Evolutionary conservation across 805 yeast genomes (phyloP).

Genomic region (Yamadazyma sp.): DNA sequence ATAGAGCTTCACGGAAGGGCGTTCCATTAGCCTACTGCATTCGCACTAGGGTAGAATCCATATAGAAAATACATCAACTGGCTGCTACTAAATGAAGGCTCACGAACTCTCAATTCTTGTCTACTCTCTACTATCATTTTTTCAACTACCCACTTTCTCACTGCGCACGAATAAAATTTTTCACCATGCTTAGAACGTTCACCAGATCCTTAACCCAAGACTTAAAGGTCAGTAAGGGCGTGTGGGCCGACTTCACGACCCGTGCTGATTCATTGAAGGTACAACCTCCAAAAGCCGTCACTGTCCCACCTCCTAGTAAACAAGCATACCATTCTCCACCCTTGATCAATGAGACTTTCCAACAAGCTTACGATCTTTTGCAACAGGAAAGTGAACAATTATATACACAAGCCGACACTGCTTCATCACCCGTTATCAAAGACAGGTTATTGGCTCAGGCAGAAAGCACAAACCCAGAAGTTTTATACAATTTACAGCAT

Average conservation of each 20-base stretch:
- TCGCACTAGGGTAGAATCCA: too few relatives aligned
- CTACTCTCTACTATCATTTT: too few relatives aligned
- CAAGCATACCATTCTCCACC: conserved; percentile 59
- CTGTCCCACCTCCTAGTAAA: conserved; percentile 42
- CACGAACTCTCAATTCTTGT: neutral
- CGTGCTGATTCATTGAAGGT: conserved; percentile 29
- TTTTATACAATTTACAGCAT: conserved; percentile 61
- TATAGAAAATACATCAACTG: too few relatives aligned
- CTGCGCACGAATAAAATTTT: too few relatives aligned
- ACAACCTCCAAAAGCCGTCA: conserved; percentile 41
- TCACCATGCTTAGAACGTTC: conserved; percentile 14
- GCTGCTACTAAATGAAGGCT: neutral
- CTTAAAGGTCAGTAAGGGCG: conserved; percentile 15
- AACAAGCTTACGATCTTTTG: conserved; percentile 61
- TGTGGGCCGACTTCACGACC: conserved; percentile 34
- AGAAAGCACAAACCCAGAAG: conserved; percentile 82
- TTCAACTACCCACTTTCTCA: too few relatives aligned
- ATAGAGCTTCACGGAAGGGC: too few relatives aligned
- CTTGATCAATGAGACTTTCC: conserved; percentile 71
- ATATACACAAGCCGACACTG: conserved; percentile 39
- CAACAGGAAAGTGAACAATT: conserved; percentile 45
- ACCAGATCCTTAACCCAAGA: conserved; percentile 6
- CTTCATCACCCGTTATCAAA: conserved; percentile 20
- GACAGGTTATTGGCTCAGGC: conserved; percentile 50
- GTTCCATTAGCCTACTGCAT: too few relatives aligned